Base-by-base conservation (phyloP, 768 basidiomycete species). In the Dacryopinax primogenitus region DNA sequence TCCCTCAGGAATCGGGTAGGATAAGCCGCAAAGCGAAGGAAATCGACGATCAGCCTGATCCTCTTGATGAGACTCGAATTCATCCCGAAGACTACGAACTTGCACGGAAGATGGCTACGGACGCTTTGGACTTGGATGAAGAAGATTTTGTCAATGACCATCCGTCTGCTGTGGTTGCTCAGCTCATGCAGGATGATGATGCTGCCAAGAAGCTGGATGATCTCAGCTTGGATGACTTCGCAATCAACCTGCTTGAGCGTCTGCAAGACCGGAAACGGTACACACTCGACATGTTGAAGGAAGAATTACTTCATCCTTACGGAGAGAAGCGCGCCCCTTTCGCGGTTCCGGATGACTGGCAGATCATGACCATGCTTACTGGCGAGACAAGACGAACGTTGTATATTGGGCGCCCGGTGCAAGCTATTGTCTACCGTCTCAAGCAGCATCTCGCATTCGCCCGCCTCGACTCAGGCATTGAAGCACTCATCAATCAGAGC, bases 1-100 rank as follows among this genome's bases (percentile, higher is more conserved):
- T 98, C 67, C 78, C 84, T 13, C 86, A 89, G 64, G 88, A 92
- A 70, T 78, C 81, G 45, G 71, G 78, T 33, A 89, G 89, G 74
- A 81, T 82, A 45, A 79, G 81, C 36, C 80, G 81, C 62, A 75
- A 77, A 66, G 84, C 86, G 33, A 83, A 84, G 51, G 82, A 84
- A 64, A 82, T 84, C 37, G 87, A 89, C 47, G 80, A 84, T 64
- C 83, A 83, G 35, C 82, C 86, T 9, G 96, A 99, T 74, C 91
- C 94, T 2, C 79, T 99, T 63, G 96, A 99, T 72, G 86, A 86
- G 71, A 98, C 94, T 36, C 89, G 96, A 21, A 91, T 99, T 63
- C 96, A 99, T 72, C 92, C 92, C 4, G 91, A 95, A 73, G 96
- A 99, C 76, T 99, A 98, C 72, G 94, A 97, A 69, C 81, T 98